These are phyloP conservation scores for Cryptococcus hybrid DNA, from an alignment of 1,284 basidiomycete species.

Conservation along the genomic window DNA sequence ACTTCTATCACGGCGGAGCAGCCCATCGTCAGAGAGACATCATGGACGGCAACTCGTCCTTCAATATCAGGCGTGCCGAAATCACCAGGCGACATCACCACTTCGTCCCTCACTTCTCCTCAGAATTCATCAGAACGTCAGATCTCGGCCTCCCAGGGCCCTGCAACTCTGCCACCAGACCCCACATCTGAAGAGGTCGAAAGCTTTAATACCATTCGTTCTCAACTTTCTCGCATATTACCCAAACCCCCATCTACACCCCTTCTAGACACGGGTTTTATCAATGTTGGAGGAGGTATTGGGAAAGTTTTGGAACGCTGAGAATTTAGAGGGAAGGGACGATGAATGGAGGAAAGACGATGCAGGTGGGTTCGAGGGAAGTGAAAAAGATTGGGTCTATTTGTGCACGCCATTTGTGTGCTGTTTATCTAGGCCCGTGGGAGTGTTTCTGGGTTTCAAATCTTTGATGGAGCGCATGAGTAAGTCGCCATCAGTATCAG, in stretches of 20 bases:
- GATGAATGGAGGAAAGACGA: constrained; percentile 12
- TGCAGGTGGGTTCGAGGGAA: constrained; percentile 10
- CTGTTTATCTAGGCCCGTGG: constrained; percentile 34
- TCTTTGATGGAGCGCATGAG: constrained; percentile 39
- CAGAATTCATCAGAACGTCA: background rate
- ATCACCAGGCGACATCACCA: background rate
- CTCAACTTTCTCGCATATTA: constrained; percentile 31
- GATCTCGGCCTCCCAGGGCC: background rate
- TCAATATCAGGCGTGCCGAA: too few species aligned
- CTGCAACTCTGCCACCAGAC: background rate
- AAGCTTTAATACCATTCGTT: constrained; percentile 18
- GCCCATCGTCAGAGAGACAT: background rate
- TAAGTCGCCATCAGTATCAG: constrained; percentile 18
- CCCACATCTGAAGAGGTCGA: constrained; percentile 2
- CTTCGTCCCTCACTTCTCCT: background rate
- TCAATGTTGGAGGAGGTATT: constrained; percentile 40
- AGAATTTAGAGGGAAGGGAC: constrained; percentile 18
- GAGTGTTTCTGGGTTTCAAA: constrained; percentile 40
- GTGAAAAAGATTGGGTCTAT: constrained; percentile 42
- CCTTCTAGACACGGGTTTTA: constrained; percentile 36
- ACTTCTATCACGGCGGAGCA: constrained; percentile 39
- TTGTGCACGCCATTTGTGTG: constrained; percentile 45
- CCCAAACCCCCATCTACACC: constrained; percentile 37
- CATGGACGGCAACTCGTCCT: background rate
- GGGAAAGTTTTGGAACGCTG: constrained; percentile 40